phyloP scores from a whole-genome alignment of 192 early-diverging fungal species.

The Backusella tuberculispora region DNA sequence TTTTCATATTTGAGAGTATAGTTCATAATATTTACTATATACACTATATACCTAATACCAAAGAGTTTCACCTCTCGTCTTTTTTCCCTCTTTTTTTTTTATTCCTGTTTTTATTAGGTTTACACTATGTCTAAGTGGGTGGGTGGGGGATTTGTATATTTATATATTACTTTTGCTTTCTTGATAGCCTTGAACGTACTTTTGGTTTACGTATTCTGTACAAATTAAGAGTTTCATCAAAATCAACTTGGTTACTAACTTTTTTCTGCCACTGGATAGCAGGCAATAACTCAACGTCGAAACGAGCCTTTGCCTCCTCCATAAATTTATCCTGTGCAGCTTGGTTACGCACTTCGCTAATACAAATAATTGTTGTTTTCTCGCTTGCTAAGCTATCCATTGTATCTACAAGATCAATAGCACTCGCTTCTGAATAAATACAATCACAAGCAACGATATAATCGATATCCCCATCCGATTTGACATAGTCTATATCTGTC shows the following conservation, averaged over 20 bases:
- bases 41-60: too few relatives aligned
- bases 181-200: not conserved
- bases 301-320: slow-evolving; percentile 35
- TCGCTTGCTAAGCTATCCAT: slow-evolving; percentile 32
- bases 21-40: too few relatives aligned
- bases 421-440: slow-evolving; percentile 49
- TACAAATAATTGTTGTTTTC: slow-evolving; percentile 38
- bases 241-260: slow-evolving; percentile 32
- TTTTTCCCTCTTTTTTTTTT: too few relatives aligned
- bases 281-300: slow-evolving; percentile 41
- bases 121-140: too few relatives aligned
- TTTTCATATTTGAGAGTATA: too few relatives aligned
- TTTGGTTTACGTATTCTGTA: slow-evolving; percentile 30
- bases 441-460: slow-evolving; percentile 47
- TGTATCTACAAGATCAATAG: slow-evolving; percentile 40
- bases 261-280: slow-evolving; percentile 39
- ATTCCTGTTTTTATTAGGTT: too few relatives aligned
- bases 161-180: not conserved
- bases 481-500: slow-evolving; percentile 24
- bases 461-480: slow-evolving; percentile 30
- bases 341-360: slow-evolving; percentile 45
- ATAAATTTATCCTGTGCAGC: slow-evolving; percentile 45
- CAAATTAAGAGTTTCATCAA: slow-evolving; percentile 43
- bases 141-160: too few relatives aligned
- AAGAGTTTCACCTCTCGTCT: too few relatives aligned